Conservation (phyloP, 2,329 filamentous ascomycete species). For the Talaromyces funiculosus region DNA sequence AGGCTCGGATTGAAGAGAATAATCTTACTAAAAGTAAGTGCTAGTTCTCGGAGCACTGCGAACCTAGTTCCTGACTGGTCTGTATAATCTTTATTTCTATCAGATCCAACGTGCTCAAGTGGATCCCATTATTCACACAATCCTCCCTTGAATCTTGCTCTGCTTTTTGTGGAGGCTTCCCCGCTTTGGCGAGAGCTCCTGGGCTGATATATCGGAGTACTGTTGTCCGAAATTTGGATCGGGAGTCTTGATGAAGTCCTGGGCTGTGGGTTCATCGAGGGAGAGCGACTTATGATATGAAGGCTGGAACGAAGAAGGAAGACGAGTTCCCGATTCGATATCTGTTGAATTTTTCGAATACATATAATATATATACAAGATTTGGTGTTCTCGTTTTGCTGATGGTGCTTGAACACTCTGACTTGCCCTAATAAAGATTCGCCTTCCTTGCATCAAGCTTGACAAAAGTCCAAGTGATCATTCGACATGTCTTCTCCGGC, state of each 20-base stretch:
- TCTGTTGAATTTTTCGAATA: neutral
- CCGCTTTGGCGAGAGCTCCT: neutral
- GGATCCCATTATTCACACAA: neutral
- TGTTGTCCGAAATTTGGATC: neutral
- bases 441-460: neutral
- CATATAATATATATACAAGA: too few relatives aligned
- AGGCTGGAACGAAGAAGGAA: neutral
- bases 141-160: neutral
- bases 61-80: neutral
- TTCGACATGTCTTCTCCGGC: slow-evolving; percentile 17
- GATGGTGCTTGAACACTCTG: neutral
- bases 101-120: neutral
- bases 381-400: neutral
- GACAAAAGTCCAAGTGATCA: too few relatives aligned
- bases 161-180: neutral
- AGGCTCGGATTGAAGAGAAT: too few relatives aligned
- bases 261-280: too few relatives aligned
- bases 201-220: neutral
- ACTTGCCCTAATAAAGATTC: neutral
- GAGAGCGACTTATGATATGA: neutral
- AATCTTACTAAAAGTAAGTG: neutral
- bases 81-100: neutral
- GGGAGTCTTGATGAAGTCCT: neutral
- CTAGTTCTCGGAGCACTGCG: neutral
- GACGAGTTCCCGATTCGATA: neutral